A percentile compares a stretch with the other conserved stretches of the same genome.
These are phyloP conservation scores for Russula griseocarnosa DNA, from an alignment of 768 basidiomycete species.

Conservation along the genomic window DNA sequence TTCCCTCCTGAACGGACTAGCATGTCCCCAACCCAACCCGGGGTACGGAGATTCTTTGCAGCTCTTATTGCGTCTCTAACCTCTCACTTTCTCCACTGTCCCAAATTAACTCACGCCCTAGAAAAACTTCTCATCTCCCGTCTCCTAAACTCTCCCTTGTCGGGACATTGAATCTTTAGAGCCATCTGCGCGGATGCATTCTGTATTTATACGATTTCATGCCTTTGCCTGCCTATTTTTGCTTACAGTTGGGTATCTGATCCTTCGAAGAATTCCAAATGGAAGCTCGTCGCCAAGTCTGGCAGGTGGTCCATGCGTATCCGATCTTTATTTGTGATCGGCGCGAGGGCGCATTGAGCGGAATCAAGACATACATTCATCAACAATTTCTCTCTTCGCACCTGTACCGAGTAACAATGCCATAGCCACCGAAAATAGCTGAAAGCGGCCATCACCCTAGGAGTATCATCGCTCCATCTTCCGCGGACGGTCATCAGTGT, in stretches of 20 bases:
- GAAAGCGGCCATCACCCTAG: background rate
- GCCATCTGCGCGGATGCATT: slow-evolving; percentile 21
- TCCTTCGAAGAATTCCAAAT: slow-evolving; percentile 4
- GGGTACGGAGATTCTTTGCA: background rate
- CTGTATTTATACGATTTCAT: background rate
- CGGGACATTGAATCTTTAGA: slow-evolving; percentile 21
- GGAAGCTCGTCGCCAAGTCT: slow-evolving; percentile 5
- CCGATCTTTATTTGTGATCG: slow-evolving; percentile 10
- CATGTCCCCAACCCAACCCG: slow-evolving; percentile 8
- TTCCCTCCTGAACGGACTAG: background rate
- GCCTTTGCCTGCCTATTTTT: slow-evolving; percentile 19
- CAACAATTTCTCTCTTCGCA: background rate
- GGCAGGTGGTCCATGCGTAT: background rate
- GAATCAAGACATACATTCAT: background rate
- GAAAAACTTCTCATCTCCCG: slow-evolving; percentile 18
- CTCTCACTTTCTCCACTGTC: slow-evolving; percentile 11
- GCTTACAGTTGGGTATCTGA: slow-evolving; percentile 18
- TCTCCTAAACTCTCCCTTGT: slow-evolving; percentile 1
- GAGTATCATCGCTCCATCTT: background rate
- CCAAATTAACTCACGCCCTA: slow-evolving; percentile 17
- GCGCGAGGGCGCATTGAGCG: background rate
- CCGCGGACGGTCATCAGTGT: slow-evolving; percentile 4
- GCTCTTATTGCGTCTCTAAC: background rate
- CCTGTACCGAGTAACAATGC: background rate
- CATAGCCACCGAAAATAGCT: background rate